Evolutionary conservation across 805 yeast genomes (phyloP).

Genomic region (Lachancea mirantina): DNA sequence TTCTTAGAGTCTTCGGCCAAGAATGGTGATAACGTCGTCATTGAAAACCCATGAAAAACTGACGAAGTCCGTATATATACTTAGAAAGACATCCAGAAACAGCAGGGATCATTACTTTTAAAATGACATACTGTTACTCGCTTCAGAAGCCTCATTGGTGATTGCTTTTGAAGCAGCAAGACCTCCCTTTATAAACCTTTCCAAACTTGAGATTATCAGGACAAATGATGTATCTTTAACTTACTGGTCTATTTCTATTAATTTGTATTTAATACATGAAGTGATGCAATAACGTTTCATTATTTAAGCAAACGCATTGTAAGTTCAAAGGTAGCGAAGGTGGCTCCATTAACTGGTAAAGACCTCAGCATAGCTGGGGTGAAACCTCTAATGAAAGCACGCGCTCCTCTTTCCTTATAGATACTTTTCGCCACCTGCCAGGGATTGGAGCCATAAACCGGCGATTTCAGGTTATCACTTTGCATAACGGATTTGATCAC

Average conservation of each 20-base stretch:
- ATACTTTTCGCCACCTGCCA: conserved; percentile 53
- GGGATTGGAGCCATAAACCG: conserved; percentile 52
- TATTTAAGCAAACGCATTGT: conserved; percentile 56
- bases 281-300: no score
- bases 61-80: no score
- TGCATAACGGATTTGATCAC: conserved; percentile 87
- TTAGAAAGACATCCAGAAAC: no score
- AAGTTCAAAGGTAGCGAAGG: conserved; percentile 87
- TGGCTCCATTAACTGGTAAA: conserved; percentile 97
- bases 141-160: no score
- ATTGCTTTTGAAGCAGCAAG: no score
- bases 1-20: conserved; percentile 61
- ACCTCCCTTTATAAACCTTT: no score
- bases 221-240: no score
- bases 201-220: no score
- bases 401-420: conserved; percentile 50
- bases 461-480: conserved; percentile 54
- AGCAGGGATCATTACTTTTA: no score
- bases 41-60: conserved; percentile 32
- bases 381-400: conserved; percentile 86
- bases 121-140: no score
- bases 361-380: conserved; percentile 91
- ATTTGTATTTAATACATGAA: no score
- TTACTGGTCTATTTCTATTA: no score
- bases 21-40: conserved; percentile 44